These are phyloP conservation scores for Kwoniella pini DNA, from an alignment of 768 basidiomycete species.

Conservation along the genomic window DNA sequence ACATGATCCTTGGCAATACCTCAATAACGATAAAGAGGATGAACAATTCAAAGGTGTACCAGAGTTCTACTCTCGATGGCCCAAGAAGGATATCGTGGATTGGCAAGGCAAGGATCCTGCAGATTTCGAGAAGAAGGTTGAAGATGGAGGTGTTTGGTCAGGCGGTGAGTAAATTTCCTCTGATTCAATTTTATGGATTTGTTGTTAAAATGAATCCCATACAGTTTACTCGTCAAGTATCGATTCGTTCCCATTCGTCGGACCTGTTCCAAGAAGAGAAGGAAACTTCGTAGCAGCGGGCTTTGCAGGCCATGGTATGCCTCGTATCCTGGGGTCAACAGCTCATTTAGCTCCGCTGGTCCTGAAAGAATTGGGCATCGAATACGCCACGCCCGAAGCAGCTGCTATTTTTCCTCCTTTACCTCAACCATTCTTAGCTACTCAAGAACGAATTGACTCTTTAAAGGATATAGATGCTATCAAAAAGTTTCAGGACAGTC, in stretches of 20 bases:
- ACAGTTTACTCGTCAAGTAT: constrained; percentile 21
- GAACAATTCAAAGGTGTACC: constrained; percentile 25
- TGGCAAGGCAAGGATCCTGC: constrained; percentile 24
- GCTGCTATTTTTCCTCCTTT: constrained; percentile 15
- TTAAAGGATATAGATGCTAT: constrained; percentile 12
- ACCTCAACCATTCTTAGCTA: constrained; percentile 19
- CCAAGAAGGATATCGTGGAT: constrained; percentile 18
- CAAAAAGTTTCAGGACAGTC: constrained; percentile 5
- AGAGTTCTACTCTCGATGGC: constrained; percentile 28
- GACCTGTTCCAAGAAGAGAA: constrained; percentile 17
- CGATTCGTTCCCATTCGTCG: constrained; percentile 30
- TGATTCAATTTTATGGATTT: not conserved
- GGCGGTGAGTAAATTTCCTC: constrained; percentile 25
- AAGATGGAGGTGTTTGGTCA: constrained; percentile 36
- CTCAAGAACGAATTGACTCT: constrained; percentile 12
- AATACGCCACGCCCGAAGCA: not conserved
- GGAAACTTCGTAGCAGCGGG: constrained; percentile 32
- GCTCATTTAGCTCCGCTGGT: constrained; percentile 22
- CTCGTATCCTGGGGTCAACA: constrained; percentile 26
- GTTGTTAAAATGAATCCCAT: not conserved
- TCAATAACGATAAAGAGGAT: constrained; percentile 23
- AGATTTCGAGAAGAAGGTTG: constrained; percentile 5
- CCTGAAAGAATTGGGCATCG: not conserved
- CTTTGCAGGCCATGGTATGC: constrained; percentile 35
- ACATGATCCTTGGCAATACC: constrained; percentile 14